These are phyloP conservation scores for Debaryomyces prosopidis DNA, from an alignment of 805 yeast species.

Conservation along the genomic window DNA sequence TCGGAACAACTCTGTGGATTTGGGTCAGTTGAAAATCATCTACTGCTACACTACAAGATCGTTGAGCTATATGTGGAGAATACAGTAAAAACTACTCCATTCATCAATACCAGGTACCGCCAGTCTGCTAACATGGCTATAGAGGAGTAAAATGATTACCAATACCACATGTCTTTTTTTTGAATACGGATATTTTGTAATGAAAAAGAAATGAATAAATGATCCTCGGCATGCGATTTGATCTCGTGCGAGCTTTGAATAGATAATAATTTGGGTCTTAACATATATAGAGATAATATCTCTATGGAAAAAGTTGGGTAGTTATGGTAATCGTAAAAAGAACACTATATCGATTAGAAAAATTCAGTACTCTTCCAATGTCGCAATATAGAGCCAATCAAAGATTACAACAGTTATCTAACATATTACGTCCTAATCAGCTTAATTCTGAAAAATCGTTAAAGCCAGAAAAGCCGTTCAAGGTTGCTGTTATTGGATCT, in stretches of 20 bases:
- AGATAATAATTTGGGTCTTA: background rate
- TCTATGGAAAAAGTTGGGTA: background rate
- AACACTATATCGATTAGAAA: background rate
- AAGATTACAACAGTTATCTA: slow-evolving; percentile 30
- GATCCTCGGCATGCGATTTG: background rate
- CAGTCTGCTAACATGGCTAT: no score
- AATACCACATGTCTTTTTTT: no score
- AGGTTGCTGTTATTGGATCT: slow-evolving; percentile 77
- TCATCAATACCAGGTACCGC: no score
- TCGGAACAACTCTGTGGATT: no score
- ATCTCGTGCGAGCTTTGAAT: background rate
- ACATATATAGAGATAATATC: background rate
- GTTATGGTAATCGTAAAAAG: background rate
- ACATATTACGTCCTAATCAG: slow-evolving; percentile 22
- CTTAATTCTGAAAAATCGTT: slow-evolving; percentile 11
- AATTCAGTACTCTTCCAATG: slow-evolving; percentile 5
- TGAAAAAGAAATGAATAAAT: background rate
- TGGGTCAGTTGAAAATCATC: no score
- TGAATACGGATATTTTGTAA: no score
- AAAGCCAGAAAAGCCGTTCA: slow-evolving; percentile 33
- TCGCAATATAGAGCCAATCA: slow-evolving; percentile 16
- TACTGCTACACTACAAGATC: no score
- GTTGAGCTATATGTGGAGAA: no score
- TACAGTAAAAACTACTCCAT: no score
- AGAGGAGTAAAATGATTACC: no score